Conservation (phyloP, 352 stramenopile species). For the Globisporangium barbulae region DNA sequence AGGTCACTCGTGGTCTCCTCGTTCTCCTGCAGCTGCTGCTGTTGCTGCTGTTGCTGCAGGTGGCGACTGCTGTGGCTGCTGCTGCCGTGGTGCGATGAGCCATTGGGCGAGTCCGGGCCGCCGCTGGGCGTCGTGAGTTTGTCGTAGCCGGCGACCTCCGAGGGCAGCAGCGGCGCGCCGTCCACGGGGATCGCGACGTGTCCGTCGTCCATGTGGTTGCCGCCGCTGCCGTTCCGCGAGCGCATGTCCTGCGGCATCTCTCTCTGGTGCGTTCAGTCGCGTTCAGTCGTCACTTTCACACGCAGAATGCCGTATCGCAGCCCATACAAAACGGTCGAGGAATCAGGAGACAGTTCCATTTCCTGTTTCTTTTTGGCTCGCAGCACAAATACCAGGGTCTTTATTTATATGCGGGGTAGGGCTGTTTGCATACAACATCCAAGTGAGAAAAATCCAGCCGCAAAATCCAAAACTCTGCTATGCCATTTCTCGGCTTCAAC, state of each 20-base stretch:
- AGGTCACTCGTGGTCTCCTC: conserved; percentile 56
- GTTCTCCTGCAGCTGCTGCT: conserved; percentile 18
- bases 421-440: not conserved
- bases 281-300: not conserved
- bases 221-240: conserved; percentile 7
- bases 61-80: conserved; percentile 14
- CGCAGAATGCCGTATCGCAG: not conserved
- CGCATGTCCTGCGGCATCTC: conserved; percentile 16
- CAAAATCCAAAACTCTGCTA: too few species aligned
- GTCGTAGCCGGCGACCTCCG: conserved; percentile 37
- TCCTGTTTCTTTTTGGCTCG: not conserved
- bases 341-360: conserved; percentile 6
- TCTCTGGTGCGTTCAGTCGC: not conserved
- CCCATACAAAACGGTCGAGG: not conserved
- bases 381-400: not conserved
- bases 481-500: too few species aligned
- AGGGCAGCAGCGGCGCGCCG: conserved; percentile 28
- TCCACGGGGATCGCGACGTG: conserved; percentile 33
- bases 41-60: conserved; percentile 10
- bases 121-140: conserved; percentile 57
- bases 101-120: conserved; percentile 13
- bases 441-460: not conserved
- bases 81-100: conserved; percentile 11
- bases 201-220: conserved; percentile 7
- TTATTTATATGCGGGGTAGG: not conserved